Conservation (phyloP, 2,329 filamentous ascomycete species). For the Sporothrix variecibatus region DNA sequence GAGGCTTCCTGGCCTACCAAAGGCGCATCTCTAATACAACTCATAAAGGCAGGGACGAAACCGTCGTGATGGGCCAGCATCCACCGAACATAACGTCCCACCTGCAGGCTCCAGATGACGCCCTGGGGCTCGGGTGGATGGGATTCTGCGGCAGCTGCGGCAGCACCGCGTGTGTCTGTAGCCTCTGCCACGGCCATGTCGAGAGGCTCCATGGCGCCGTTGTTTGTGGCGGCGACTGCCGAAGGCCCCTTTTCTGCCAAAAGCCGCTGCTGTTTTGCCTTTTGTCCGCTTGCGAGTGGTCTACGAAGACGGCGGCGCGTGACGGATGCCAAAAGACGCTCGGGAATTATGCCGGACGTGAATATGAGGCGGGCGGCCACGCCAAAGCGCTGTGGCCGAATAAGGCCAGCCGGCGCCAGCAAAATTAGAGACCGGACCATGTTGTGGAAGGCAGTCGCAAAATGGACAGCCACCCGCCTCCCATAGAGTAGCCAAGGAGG, state of each 20-base stretch:
- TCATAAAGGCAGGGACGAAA: constrained; percentile 63
- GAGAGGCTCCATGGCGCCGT: constrained; percentile 31
- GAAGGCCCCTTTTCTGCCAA: not conserved
- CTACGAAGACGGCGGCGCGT: constrained; percentile 52
- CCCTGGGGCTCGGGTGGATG: constrained; percentile 32
- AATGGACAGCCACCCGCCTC: constrained; percentile 77
- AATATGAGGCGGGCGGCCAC: constrained; percentile 54
- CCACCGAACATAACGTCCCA: constrained; percentile 58
- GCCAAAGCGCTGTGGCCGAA: constrained; percentile 59
- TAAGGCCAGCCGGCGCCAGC: constrained; percentile 76
- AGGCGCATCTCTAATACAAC: constrained; percentile 56
- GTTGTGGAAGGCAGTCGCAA: constrained; percentile 70
- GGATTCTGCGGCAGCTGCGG: constrained; percentile 23
- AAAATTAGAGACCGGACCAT: constrained; percentile 71
- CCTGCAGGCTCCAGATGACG: constrained; percentile 46
- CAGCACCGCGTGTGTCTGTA: constrained; percentile 36
- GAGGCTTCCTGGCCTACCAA: constrained; percentile 54
- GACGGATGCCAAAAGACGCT: constrained; percentile 51
- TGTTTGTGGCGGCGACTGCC: constrained; percentile 12
- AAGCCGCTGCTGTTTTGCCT: constrained; percentile 30
- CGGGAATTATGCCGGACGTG: constrained; percentile 56
- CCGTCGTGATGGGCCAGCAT: constrained; percentile 58
- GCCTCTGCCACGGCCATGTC: constrained; percentile 49
- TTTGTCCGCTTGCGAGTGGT: constrained; percentile 49
- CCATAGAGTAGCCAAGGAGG: constrained; percentile 78